A percentile compares a stretch with the other conserved stretches of the same genome.
Evolutionary conservation across 345 rosid genomes (phyloP).

Genomic region (Arabis alpina): DNA sequence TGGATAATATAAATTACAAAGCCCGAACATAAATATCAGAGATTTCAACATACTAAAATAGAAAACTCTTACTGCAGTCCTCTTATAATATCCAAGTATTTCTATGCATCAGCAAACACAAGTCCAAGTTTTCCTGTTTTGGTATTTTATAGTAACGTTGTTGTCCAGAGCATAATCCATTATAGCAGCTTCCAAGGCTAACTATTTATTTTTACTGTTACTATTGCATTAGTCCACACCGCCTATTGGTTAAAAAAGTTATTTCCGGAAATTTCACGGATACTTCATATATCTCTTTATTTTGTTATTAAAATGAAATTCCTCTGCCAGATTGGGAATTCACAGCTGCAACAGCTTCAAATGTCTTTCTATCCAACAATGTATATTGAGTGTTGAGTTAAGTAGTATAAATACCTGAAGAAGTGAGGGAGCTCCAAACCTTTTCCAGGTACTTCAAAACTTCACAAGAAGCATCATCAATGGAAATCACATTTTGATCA

Average conservation of each 20-base stretch:
- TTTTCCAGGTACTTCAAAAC: slow-evolving; percentile 80
- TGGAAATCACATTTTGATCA: slow-evolving; percentile 67
- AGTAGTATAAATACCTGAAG: slow-evolving; percentile 61
- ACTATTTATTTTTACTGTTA: not conserved
- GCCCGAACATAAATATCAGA: slow-evolving; percentile 18
- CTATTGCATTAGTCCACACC: slow-evolving; percentile 17
- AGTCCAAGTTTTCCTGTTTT: not conserved
- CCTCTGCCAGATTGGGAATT: not conserved
- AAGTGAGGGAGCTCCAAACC: slow-evolving; percentile 76
- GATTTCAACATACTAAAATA: slow-evolving; percentile 8
- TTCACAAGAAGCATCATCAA: slow-evolving; percentile 78
- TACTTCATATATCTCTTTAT: slow-evolving; percentile 16
- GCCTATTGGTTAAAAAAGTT: slow-evolving; percentile 2
- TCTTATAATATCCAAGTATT: not conserved
- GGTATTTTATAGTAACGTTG: slow-evolving; percentile 9
- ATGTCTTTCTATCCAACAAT: slow-evolving; percentile 13
- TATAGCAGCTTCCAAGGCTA: slow-evolving; percentile 18
- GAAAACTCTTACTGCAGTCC: slow-evolving; percentile 21
- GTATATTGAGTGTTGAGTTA: slow-evolving; percentile 6
- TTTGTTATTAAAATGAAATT: slow-evolving; percentile 6
- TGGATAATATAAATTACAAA: slow-evolving; percentile 41
- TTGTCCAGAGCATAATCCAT: slow-evolving; percentile 11
- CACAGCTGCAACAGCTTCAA: slow-evolving; percentile 12
- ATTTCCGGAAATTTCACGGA: slow-evolving; percentile 14
- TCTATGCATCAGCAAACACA: slow-evolving; percentile 6